Evolutionary conservation across 108 stramenopile genomes (phyloP).

Genomic region (Pseudonitzschia pungens): DNA sequence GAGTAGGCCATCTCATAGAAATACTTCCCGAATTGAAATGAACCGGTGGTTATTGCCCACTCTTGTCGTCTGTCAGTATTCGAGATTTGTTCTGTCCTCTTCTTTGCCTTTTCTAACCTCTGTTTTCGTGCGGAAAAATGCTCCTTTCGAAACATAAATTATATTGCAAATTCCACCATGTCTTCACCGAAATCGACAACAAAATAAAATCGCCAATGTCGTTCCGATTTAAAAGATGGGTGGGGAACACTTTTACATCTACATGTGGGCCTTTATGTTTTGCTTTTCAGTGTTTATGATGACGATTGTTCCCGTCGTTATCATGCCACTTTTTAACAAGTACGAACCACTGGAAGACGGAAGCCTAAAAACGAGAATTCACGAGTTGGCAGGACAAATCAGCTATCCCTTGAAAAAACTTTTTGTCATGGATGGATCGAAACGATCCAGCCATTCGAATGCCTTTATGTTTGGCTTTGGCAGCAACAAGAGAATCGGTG

Average conservation of each 20-base stretch:
- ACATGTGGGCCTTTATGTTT: slow-evolving; percentile 94
- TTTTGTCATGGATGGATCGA: slow-evolving; percentile 97
- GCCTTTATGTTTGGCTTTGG: slow-evolving; percentile 99
- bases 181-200: too few species aligned
- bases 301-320: slow-evolving; percentile 91
- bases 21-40: too few species aligned
- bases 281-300: slow-evolving; percentile 87
- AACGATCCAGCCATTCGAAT: slow-evolving; percentile 96
- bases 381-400: slow-evolving; percentile 83
- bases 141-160: too few species aligned
- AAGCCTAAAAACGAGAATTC: slow-evolving; percentile 83
- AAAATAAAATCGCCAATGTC: not conserved
- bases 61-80: not conserved
- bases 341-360: slow-evolving; percentile 94
- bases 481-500: slow-evolving; percentile 95
- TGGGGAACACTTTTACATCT: slow-evolving; percentile 92
- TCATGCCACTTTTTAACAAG: slow-evolving; percentile 99
- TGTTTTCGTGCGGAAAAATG: not conserved
- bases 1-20: not conserved
- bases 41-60: not conserved
- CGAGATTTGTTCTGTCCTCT: not conserved
- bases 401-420: slow-evolving; percentile 96
- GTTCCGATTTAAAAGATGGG: slow-evolving; percentile 21
- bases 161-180: too few species aligned
- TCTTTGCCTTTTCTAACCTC: not conserved